Evolutionary conservation across 805 yeast species (phyloP), one percentile per base, ranked within the genome.

Genomic region (Wickerhamomyces sydowiorum): DNA sequence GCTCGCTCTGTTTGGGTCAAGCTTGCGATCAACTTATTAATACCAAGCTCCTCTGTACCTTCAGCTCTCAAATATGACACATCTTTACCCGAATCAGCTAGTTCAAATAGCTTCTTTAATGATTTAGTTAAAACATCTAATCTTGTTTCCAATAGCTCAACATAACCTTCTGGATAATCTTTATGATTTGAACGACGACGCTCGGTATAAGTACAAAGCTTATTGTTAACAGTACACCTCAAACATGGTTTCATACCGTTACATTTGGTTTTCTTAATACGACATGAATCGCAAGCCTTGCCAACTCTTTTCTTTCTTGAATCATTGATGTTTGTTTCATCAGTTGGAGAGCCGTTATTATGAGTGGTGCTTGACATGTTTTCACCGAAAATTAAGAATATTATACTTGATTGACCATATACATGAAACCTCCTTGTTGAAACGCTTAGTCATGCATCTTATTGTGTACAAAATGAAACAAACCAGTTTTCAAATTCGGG

Each of bases 231-330:
- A 8, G 66, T 55, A 53, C 85, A 78, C 41, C 75, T 67, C 29
- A 71, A 69, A 50, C 85, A 78, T 1, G 85, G 84, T 47, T 75
- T 75, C 38, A 70, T 69, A 18, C 85, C 85, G 44, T 77, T 78
- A 56, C 85, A 78, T 47, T 78, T 78, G 5, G 82, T 78, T 60
- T 78, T 78, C 53, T 78, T 78, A 42, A 78, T 66, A 34, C 85
- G 64, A 55, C 85, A 78, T 40, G 75, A 70, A 53, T 78, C 83
- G 49, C 85, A 78, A 6, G 84, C 84, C 50, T 77, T 78, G 12
- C 81, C 80, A 4, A 78, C 83, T 45, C 85, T 57, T 54, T 72
- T 75, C 35, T 38, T 37, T 13, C 30, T 29, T 21, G 30, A 28
- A 9, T 14, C 30, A 14, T 28, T 7, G n/a, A n/a, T n/a, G n/a